Conservation (phyloP, 1,284 basidiomycete species). For the Ustilago crameri region DNA sequence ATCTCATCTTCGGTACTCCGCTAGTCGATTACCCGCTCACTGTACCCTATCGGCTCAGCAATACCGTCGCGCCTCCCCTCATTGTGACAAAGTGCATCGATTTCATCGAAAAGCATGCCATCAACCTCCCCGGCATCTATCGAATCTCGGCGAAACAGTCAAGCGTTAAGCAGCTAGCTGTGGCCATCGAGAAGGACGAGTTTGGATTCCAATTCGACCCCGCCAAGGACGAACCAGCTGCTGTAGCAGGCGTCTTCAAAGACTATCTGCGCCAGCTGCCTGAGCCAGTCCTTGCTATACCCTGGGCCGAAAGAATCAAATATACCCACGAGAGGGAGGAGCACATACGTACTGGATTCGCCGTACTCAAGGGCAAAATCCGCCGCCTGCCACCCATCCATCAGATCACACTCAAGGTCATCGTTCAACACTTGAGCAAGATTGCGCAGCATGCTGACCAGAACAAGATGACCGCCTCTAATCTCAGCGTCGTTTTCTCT, state of each 20-base stretch:
- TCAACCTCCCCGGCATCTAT: conserved; percentile 74
- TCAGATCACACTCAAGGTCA: conserved; percentile 84
- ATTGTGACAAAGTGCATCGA: conserved; percentile 85
- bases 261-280: conserved; percentile 90
- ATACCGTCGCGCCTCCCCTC: conserved; percentile 73
- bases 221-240: conserved; percentile 83
- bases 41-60: conserved; percentile 43
- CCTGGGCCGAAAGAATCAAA: conserved; percentile 79
- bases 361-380: conserved; percentile 62
- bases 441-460: conserved; percentile 77
- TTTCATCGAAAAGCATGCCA: conserved; percentile 79
- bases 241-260: conserved; percentile 91
- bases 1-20: conserved; percentile 88
- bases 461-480: conserved; percentile 93
- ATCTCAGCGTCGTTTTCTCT: conserved; percentile 67
- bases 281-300: conserved; percentile 88
- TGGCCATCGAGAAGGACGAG: conserved; percentile 90
- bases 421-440: conserved; percentile 87
- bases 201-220: conserved; percentile 81
- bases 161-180: conserved; percentile 83
- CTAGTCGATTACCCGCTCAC: conserved; percentile 88
- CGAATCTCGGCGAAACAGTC: conserved; percentile 79
- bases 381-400: conserved; percentile 77
- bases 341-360: conserved; percentile 72
- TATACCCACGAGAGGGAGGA: conserved; percentile 70